These are phyloP conservation scores for Orbilia javanica DNA, from an alignment of 2,329 filamentous ascomycete genomes.

Conservation along the genomic window DNA sequence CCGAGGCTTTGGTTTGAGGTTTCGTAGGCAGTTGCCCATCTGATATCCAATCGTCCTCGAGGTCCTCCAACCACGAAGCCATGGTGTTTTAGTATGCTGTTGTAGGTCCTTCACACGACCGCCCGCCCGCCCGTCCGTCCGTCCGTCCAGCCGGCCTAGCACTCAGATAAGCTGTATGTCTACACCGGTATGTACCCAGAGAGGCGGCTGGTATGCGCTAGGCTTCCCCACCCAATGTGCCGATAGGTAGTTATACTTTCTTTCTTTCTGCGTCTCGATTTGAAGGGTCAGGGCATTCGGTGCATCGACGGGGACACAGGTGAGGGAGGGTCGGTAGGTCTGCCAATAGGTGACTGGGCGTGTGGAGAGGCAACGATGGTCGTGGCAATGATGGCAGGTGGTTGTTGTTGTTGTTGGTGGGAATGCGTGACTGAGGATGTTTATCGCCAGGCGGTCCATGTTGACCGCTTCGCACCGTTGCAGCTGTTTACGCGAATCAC, in stretches of 20 bases:
- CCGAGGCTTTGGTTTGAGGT: background rate
- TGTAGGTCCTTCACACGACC: background rate
- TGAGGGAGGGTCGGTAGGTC: background rate
- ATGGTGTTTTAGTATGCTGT: background rate
- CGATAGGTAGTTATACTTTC: background rate
- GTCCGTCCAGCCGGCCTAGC: too few relatives aligned
- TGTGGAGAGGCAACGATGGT: background rate
- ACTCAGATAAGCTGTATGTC: too few relatives aligned
- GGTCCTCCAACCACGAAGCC: constrained; percentile 45
- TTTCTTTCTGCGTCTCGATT: background rate
- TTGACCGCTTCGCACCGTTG: background rate
- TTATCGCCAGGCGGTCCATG: constrained; percentile 7
- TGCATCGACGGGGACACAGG: background rate
- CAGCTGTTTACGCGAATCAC: constrained; percentile 26
- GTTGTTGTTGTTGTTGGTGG: background rate
- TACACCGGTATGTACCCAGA: background rate
- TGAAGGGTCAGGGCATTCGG: background rate
- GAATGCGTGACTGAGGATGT: background rate
- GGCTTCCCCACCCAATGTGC: background rate
- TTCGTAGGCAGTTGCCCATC: constrained; percentile 19
- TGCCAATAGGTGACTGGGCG: background rate
- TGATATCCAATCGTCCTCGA: constrained; percentile 50
- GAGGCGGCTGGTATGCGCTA: background rate
- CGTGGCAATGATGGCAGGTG: background rate
- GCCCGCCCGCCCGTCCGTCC: background rate